Base-by-base conservation (phyloP, 257 asterid species). In the Solanum pinnatisectum region DNA sequence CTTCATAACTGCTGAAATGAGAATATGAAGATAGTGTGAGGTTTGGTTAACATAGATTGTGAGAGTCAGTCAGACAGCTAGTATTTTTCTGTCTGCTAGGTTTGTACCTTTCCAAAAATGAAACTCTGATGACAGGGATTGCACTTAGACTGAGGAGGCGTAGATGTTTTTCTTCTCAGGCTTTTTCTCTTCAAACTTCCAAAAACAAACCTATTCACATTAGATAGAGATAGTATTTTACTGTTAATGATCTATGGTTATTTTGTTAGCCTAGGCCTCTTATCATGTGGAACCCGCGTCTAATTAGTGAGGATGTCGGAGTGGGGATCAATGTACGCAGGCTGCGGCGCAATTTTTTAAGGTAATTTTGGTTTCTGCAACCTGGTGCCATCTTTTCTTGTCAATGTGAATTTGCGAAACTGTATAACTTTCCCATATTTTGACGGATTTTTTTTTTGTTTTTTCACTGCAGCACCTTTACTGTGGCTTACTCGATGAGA, bases 261-360 rank as follows among this genome's bases (percentile, higher is more conserved):
- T 89, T 84, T 87, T 92, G 90, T 91, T 94, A 96, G 99, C 98
- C 98, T 93, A 96, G 98, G 94, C 98, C 99, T 91, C 98, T 96
- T 89, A 92, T 96, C 95, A 96, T 96, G 99, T 96, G 99, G 99
- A 96, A 96, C 88, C 99, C 99, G 2, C 96, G 96, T 90, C 98
- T 96, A 91, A 74, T 96, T 83, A 96, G 99, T 88, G 98, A 95
- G 92, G 99, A 95, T 86, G 99, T 96, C 59, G 99, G 99, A 90
- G 97, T 96, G 42, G 98, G 99, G 70, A 93, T 95, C 91, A 96
- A 95, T 87, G 98, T 95, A 78, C 96, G 99, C 86, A 90, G 94
- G 85, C 90, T 95, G 86, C 92, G 97, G 84, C 88, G 98, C 40
- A 79, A 93, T 70, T 96, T 96, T 88, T 88, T 96, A 83, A 96